A percentile compares a stretch with the other conserved stretches of the same genome.
Conservation (phyloP, 495 filamentous ascomycete species). For the Aspergillus homomorphus region DNA sequence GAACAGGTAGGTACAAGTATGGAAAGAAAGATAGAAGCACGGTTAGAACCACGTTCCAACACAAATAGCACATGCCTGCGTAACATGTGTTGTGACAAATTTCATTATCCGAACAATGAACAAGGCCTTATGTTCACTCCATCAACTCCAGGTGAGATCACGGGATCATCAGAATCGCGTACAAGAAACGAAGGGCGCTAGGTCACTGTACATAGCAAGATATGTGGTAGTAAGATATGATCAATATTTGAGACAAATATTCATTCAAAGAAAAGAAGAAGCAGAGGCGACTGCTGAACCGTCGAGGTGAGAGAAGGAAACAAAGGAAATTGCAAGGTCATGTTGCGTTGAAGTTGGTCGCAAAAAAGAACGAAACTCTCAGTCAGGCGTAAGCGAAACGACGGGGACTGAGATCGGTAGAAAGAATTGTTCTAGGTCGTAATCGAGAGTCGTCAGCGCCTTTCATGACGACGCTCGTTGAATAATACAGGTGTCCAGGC, state of each 20-base stretch:
- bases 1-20: slow-evolving; percentile 13
- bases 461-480: not conserved
- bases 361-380: not conserved
- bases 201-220: slow-evolving; percentile 15
- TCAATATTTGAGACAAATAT: slow-evolving; percentile 4
- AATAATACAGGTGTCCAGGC: not conserved
- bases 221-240: slow-evolving; percentile 8
- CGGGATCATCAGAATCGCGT: slow-evolving; percentile 11
- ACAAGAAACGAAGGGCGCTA: slow-evolving; percentile 14
- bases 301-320: slow-evolving; percentile 4
- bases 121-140: slow-evolving; percentile 2
- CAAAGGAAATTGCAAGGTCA: slow-evolving; percentile 13
- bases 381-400: not conserved
- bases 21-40: slow-evolving; percentile 6
- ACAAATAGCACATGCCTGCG: slow-evolving; percentile 13
- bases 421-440: not conserved
- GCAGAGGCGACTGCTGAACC: slow-evolving; percentile 6
- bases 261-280: not conserved
- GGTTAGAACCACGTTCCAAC: not conserved
- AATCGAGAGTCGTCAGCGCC: not conserved
- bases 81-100: slow-evolving; percentile 16
- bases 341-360: slow-evolving; percentile 1
- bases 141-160: slow-evolving; percentile 7
- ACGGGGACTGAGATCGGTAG: not conserved
- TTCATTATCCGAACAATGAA: slow-evolving; percentile 22